These are phyloP conservation scores for Ustilago hordei DNA, from an alignment of 1,284 basidiomycete genomes.

Conservation along the genomic window DNA sequence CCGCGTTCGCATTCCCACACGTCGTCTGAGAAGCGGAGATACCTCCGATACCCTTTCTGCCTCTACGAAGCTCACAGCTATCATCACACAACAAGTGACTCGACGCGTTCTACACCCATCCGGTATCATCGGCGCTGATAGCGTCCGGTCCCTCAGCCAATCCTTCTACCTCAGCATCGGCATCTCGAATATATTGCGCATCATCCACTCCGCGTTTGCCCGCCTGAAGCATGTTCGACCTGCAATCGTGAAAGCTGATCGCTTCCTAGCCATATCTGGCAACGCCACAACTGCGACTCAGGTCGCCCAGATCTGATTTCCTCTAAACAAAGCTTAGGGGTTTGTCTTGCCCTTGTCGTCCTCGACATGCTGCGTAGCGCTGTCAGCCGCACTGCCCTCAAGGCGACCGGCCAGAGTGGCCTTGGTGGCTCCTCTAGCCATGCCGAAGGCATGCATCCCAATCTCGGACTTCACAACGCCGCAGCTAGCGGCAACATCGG, in stretches of 20 bases:
- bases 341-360: not conserved
- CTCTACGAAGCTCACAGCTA: not conserved
- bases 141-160: too few species aligned
- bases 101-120: not conserved
- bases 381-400: slow-evolving; percentile 47
- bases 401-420: slow-evolving; percentile 42
- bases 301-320: not conserved
- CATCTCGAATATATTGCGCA: too few species aligned
- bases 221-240: slow-evolving; percentile 14
- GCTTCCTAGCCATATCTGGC: slow-evolving; percentile 5
- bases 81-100: not conserved
- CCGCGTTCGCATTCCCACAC: not conserved
- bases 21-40: not conserved
- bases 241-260: slow-evolving; percentile 5
- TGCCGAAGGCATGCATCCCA: slow-evolving; percentile 42
- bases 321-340: not conserved
- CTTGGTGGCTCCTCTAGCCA: slow-evolving; percentile 31
- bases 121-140: too few species aligned
- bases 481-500: slow-evolving; percentile 63
- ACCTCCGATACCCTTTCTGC: not conserved
- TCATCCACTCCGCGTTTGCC: not conserved
- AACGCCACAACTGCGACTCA: not conserved
- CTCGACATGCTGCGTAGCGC: slow-evolving; percentile 39
- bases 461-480: slow-evolving; percentile 63
- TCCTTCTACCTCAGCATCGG: too few species aligned